These are phyloP conservation scores for Plantago rigida DNA, from an alignment of 305 asterid genomes.

Conservation along the genomic window DNA sequence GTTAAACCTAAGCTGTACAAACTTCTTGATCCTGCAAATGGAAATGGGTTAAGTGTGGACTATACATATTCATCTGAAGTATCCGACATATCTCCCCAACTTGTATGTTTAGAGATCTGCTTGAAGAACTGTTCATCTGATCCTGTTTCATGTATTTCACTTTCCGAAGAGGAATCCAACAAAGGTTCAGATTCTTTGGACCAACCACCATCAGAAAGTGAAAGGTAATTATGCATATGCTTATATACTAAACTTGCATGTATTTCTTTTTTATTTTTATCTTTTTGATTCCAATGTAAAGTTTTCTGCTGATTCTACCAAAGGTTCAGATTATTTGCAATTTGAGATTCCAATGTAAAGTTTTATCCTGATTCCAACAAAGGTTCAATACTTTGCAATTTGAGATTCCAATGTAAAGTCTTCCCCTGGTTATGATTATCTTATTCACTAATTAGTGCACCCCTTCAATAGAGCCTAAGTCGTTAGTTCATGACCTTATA, in stretches of 20 bases:
- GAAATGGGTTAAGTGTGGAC: slow-evolving; percentile 69
- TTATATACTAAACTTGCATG: slow-evolving; percentile 2
- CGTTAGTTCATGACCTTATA: not conserved
- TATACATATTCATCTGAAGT: slow-evolving; percentile 62
- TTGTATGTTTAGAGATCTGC: slow-evolving; percentile 56
- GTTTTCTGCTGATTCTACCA: no score
- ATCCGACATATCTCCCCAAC: slow-evolving; percentile 53
- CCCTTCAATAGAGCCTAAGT: not conserved
- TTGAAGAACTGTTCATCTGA: slow-evolving; percentile 59
- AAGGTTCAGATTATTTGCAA: no score
- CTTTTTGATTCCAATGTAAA: no score
- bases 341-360: no score
- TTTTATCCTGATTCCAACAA: no score
- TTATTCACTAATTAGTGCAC: not conserved
- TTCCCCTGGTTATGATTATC: slow-evolving; percentile 16
- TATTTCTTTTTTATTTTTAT: no score
- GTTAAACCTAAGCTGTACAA: slow-evolving; percentile 58
- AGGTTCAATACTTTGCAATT: no score
- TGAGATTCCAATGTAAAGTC: slow-evolving; percentile 3
- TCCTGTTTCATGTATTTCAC: slow-evolving; percentile 53
- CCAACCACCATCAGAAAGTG: slow-evolving; percentile 41
- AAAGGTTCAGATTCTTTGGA: slow-evolving; percentile 45
- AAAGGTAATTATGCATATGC: slow-evolving; percentile 33
- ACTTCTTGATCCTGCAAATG: slow-evolving; percentile 69
- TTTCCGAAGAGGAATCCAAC: slow-evolving; percentile 55